Evolutionary conservation across 805 yeast genomes (phyloP).

Genomic region (Trichomonascus vanleenenianus): DNA sequence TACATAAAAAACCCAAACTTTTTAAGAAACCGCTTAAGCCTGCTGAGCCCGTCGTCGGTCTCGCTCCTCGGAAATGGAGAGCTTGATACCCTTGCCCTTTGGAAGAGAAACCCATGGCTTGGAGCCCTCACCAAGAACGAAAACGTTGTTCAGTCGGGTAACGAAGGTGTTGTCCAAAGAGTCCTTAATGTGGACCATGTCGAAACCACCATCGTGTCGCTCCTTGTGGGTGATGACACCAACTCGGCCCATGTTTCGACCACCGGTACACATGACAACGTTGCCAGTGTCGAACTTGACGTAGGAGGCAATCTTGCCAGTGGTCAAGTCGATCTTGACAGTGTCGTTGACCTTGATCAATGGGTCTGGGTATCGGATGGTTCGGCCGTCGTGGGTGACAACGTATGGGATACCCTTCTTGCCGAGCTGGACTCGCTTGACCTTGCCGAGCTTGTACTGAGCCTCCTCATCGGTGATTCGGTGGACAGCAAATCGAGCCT

Average conservation of each 20-base stretch:
- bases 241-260: constrained; percentile 97
- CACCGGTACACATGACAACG: constrained; percentile 91
- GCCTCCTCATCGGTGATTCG: constrained; percentile 99
- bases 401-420: constrained; percentile 97
- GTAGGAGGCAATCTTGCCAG: constrained; percentile 88
- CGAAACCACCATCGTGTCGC: constrained; percentile 98
- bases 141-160: constrained; percentile 89
- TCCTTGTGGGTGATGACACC: constrained; percentile 95
- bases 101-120: constrained; percentile 93
- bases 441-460: constrained; percentile 95
- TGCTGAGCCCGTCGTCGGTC: constrained; percentile 89
- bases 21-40: constrained; percentile 25
- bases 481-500: constrained; percentile 99
- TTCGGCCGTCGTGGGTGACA: constrained; percentile 99
- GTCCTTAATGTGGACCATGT: constrained; percentile 94
- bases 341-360: constrained; percentile 94
- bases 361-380: constrained; percentile 99
- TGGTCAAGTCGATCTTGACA: constrained; percentile 90
- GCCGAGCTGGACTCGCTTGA: constrained; percentile 96
- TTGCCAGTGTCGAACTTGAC: constrained; percentile 90
- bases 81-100: constrained; percentile 98
- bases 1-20: background rate
- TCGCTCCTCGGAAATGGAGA: constrained; percentile 94
- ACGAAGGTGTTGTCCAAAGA: constrained; percentile 90
- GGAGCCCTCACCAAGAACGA: constrained; percentile 92